Evolutionary conservation across 2,329 filamentous ascomycete species (phyloP), one percentile per base, ranked within the genome.

Genomic region (Aspergillaceae sp.): DNA sequence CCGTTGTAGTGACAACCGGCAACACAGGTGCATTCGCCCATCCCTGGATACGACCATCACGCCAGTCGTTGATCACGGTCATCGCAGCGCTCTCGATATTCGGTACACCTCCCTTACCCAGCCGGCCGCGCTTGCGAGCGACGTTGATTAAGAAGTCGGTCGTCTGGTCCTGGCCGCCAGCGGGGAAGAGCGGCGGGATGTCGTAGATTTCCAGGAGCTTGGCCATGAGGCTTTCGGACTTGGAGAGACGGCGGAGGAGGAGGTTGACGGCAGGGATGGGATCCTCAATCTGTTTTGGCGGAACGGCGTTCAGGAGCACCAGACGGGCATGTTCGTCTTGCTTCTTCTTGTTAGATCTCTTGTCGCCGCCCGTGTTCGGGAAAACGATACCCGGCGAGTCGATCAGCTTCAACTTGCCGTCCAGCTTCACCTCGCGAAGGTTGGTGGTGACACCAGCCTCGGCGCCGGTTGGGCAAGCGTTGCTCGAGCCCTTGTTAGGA

Each of bases 321-420:
- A 95, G 79, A 58, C 89, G 82, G 29, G 90, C 89, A 65, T 80
- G 73, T 50, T 92, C 86, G 35, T 87, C 84, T 57, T 87, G 82
- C 56, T 79, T 77, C 59, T 76, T 69, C 56, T 79, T 77, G 58
- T 75, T 67, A 44, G 76, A 72, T 60, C 77, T 80, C 66, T 83
- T 83, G 56, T 76, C 70, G 47, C 75, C 55, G 40, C 61, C 62
- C 48, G 70, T 61, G 28, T 83, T 86, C 6, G 90, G 89, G 75
- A 96, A 96, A 49, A 96, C 87, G 56, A 96, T 94, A 60, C 90
- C 90, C 34, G 90, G 90, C 0, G 90, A 95, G 71, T 96, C 90
- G 59, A 96, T 84, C 40, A 96, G 78, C 56, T 89, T 95, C 45
- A 96, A 78, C 70, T 92, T 94, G 76, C 83, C 92, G 72, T 96